Base-by-base conservation (phyloP, 2,329 filamentous ascomycete species). In the Dichotomopilus funicola region DNA sequence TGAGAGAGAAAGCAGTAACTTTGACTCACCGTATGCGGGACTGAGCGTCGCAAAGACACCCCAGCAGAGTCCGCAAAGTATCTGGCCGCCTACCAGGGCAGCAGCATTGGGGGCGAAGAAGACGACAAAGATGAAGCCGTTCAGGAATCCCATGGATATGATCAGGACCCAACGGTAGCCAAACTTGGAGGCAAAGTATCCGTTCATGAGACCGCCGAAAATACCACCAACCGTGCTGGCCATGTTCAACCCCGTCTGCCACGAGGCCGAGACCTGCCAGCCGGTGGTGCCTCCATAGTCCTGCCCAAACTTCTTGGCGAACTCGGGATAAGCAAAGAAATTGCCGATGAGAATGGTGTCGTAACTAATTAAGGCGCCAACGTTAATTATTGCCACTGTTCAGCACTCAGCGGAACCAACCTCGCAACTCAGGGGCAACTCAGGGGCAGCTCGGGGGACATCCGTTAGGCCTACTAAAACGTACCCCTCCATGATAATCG, bases 211-310 rank as follows among this genome's bases (percentile, higher is more conserved):
- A 35, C 70, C 70, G 11, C 53, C 53, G 44, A 74, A 63, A 51
- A 75, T 72, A 36, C 61, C 61, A 34, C 63, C 65, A n/a, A 73
- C 53, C 6, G 67, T 67, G 35, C 65, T 67, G 43, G 70, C 64
- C 49, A 65, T 67, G 61, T 71, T 71, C 46, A 82, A 69, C 2
- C 70, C 73, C 19, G 77, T 72, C 64, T 82, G 79, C 79, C 79
- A 82, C 4, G 71, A 62, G 2, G 76, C 72, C 3, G 72, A 72
- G 60, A 82, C 72, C 61, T 79, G 72, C 57, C 56, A 62, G 3
- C 12, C 41, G 34, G 6, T 33, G 6, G 12, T 12, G 31, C 19
- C 44, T 8, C 48, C 50, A 50, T 49, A 48, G 38, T 51, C 37
- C 1, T 51, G 41, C 45, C 59, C 62, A 41, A 55, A 65, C 37